phyloP scores from a whole-genome alignment of 768 basidiomycete species.

The Rhodotorula sphaerocarpa region DNA sequence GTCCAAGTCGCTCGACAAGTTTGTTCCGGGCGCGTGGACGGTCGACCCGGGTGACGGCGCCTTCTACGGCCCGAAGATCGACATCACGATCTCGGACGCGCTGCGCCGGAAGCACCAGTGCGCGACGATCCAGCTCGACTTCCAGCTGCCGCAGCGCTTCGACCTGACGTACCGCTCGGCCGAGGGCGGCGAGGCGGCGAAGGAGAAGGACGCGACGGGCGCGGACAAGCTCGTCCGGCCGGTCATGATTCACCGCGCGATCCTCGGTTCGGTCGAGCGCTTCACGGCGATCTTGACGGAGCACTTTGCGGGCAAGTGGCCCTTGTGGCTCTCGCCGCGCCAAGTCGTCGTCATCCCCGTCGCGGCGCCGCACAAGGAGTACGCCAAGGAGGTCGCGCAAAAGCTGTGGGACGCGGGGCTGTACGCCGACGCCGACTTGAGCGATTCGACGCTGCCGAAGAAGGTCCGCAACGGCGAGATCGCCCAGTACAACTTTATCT shows the following conservation, averaged over 20 bases:
- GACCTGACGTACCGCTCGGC: conserved; percentile 76
- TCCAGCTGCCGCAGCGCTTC: conserved; percentile 94
- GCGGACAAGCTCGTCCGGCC: conserved; percentile 54
- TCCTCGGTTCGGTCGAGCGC: conserved; percentile 83
- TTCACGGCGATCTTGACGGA: conserved; percentile 97
- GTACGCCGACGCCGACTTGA: conserved; percentile 85
- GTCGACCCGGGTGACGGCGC: conserved; percentile 94
- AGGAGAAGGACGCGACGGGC: conserved; percentile 38
- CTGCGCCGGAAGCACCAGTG: conserved; percentile 91
- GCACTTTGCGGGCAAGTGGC: conserved; percentile 97
- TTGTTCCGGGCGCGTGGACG: conserved; percentile 81
- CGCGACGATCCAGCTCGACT: conserved; percentile 97
- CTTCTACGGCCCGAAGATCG: conserved; percentile 99
- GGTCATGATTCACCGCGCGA: conserved; percentile 97
- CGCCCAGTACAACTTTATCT: conserved; percentile 94
- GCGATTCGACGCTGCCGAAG: conserved; percentile 84
- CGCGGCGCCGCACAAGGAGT: conserved; percentile 72
- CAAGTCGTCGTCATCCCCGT: conserved; percentile 93
- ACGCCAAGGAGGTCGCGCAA: conserved; percentile 71
- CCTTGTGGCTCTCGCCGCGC: conserved; percentile 96
- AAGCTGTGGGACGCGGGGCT: conserved; percentile 62
- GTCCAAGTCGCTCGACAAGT: conserved; percentile 68
- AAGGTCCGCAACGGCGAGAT: conserved; percentile 96
- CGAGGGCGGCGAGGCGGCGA: conserved; percentile 53
- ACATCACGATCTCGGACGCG: conserved; percentile 91